Conservation (phyloP, 129 eudicot genomes). For the Glebionis coronaria region DNA sequence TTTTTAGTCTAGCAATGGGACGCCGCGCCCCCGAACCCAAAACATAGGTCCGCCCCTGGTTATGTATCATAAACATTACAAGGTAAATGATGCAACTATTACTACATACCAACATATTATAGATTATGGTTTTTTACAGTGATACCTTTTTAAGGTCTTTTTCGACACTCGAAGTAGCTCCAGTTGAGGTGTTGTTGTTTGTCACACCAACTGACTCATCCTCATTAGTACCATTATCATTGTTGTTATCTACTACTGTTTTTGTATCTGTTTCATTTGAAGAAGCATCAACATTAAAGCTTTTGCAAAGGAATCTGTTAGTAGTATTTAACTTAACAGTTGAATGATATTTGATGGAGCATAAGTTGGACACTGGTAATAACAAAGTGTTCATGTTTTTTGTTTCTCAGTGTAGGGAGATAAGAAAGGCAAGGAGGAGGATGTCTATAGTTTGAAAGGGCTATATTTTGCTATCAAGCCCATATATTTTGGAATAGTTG, state of each 20-base stretch:
- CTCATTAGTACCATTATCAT: conserved; percentile 23
- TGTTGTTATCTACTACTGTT: conserved; percentile 29
- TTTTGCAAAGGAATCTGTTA: conserved; percentile 14
- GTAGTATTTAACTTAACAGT: conserved; percentile 2
- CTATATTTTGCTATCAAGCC: neutral
- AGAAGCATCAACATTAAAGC: conserved; percentile 27
- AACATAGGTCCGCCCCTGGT: no score
- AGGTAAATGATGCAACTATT: neutral
- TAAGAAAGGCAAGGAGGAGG: conserved; percentile 20
- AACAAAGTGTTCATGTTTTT: conserved; percentile 54
- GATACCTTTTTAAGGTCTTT: conserved; percentile 77
- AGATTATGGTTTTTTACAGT: neutral
- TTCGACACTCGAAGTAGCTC: conserved; percentile 34
- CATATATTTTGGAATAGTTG: conserved; percentile 8
- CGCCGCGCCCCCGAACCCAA: no score
- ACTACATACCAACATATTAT: neutral
- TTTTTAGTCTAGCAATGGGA: no score
- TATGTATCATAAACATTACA: no score
- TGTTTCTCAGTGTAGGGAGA: conserved; percentile 27
- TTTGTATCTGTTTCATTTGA: conserved; percentile 50
- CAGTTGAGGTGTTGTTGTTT: conserved; percentile 24
- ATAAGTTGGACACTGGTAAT: conserved; percentile 33
- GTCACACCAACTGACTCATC: conserved; percentile 23
- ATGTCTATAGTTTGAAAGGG: conserved; percentile 8
- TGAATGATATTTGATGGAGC: conserved; percentile 20